Base-by-base conservation (phyloP, 2,329 filamentous ascomycete species). In the Pseudogymnoascus sp. region DNA sequence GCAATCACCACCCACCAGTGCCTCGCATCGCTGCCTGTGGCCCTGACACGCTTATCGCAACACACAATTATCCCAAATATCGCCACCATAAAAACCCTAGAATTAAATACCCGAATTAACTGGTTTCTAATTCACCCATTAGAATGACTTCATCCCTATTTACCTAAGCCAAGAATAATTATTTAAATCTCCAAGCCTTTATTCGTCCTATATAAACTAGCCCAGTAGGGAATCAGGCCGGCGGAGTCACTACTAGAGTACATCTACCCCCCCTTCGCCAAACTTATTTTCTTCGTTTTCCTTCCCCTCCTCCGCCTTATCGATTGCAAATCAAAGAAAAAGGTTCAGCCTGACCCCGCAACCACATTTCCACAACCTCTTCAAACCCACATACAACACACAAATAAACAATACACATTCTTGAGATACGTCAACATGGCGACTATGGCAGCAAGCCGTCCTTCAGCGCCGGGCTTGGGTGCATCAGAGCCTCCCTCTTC, bases 371-470 rank as follows among this genome's bases (percentile, higher is more conserved):
- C 14, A 60, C 37, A 60, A 60, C 31, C 28, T 12, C 31, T 38
- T 24, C n/a, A 60, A 60, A 37, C 37, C 22, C 31, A 60, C 37
- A 60, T 12, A 60, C 16, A 26, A 37, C 33, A 60, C 28, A 40
- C 31, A 60, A 60, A 38, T 28, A 37, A 37, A 37, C 31, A 24
- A 37, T 38, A 38, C 56, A 24, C 59, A n/a, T 38, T 59, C n/a
- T 60, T 60, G 19, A 37, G 6, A 41, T 19, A 60, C 60, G 37
- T 43, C 35, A 74, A 64, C 64, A 86, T 86, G 84, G 79, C 82
- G 66, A 80, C 80, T 8, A 77, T 81, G 62, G 71, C 75, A 37
- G 74, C 73, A 43, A 77, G 71, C 69, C 74, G 78, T 64, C 63
- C 66, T 59, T 68, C 68, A 62, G 71, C 68, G 61, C 60, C 66